Conservation (phyloP, 768 basidiomycete genomes). For the Suillus brevipes region DNA sequence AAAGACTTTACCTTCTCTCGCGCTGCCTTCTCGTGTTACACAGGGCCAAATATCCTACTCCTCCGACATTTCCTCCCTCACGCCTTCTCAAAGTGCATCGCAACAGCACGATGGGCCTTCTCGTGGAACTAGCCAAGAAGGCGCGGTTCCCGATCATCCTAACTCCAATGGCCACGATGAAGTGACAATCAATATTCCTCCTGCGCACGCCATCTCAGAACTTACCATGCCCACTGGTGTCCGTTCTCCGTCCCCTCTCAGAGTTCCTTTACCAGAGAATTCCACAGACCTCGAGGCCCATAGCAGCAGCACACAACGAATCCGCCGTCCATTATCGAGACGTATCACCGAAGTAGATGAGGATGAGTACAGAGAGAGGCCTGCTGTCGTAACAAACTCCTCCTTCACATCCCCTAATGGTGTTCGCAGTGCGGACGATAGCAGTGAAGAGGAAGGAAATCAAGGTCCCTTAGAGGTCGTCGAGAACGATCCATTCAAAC, state of each 20-base stretch:
- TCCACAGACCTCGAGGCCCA: neutral
- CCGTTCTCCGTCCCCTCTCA: slow-evolving; percentile 7
- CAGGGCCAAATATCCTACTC: slow-evolving; percentile 28
- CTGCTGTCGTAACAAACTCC: neutral
- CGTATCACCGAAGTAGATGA: slow-evolving; percentile 29
- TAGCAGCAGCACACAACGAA: slow-evolving; percentile 9
- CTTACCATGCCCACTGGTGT: slow-evolving; percentile 25
- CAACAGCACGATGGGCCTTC: slow-evolving; percentile 38
- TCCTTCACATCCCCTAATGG: slow-evolving; percentile 2
- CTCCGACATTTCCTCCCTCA: slow-evolving; percentile 64
- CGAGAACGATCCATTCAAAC: slow-evolving; percentile 27
- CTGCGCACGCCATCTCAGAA: slow-evolving; percentile 31
- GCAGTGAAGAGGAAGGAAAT: slow-evolving; percentile 20
- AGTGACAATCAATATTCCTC: slow-evolving; percentile 24
- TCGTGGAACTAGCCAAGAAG: slow-evolving; percentile 19
- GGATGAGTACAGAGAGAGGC: slow-evolving; percentile 4
- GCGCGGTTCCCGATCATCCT: slow-evolving; percentile 8
- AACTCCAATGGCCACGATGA: slow-evolving; percentile 8
- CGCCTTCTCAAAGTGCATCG: slow-evolving; percentile 78
- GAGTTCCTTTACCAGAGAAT: neutral
- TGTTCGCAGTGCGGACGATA: slow-evolving; percentile 8
- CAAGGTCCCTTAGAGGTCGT: slow-evolving; percentile 22
- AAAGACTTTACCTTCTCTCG: slow-evolving; percentile 11
- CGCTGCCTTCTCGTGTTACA: slow-evolving; percentile 10
- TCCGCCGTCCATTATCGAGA: slow-evolving; percentile 24